Percentiles rank a stretch among this genome's conserved stretches.
Evolutionary conservation across 257 asterid species (phyloP).

Genomic region (Rauvolfia tetraphylla): DNA sequence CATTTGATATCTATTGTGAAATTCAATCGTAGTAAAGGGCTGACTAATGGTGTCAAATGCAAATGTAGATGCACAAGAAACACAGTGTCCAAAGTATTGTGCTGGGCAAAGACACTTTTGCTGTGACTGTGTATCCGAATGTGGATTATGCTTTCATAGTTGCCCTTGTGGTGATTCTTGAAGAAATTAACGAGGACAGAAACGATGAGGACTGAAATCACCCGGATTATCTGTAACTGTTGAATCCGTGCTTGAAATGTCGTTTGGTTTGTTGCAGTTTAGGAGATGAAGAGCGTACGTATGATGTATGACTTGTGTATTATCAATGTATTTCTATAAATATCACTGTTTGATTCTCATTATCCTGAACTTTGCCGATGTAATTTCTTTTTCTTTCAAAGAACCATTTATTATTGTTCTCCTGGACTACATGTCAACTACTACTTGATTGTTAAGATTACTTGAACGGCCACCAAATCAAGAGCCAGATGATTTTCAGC

Average conservation of each 20-base stretch:
- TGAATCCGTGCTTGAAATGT: neutral
- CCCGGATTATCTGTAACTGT: neutral
- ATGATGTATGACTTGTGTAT: too few relatives aligned
- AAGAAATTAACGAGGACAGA: slow-evolving; percentile 58
- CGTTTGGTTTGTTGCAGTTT: neutral
- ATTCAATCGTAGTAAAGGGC: neutral
- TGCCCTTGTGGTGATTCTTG: slow-evolving; percentile 67
- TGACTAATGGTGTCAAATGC: neutral
- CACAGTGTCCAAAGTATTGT: slow-evolving; percentile 47
- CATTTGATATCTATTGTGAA: neutral
- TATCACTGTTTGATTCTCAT: too few relatives aligned
- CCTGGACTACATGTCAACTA: too few relatives aligned
- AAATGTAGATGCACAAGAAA: slow-evolving; percentile 68
- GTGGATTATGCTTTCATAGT: slow-evolving; percentile 81
- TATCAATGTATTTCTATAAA: too few relatives aligned
- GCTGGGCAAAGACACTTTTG: slow-evolving; percentile 66
- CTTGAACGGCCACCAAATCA: too few relatives aligned
- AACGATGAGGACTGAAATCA: slow-evolving; percentile 4
- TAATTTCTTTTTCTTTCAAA: too few relatives aligned
- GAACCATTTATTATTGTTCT: too few relatives aligned
- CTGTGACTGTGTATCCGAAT: slow-evolving; percentile 68
- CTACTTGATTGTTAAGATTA: too few relatives aligned
- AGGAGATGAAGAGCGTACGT: neutral
- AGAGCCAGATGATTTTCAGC: neutral
- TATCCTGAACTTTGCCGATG: too few relatives aligned